Conservation (phyloP, 225 moss, liverwort and hornwort genomes). For the Pseudoscleropodium purum region DNA sequence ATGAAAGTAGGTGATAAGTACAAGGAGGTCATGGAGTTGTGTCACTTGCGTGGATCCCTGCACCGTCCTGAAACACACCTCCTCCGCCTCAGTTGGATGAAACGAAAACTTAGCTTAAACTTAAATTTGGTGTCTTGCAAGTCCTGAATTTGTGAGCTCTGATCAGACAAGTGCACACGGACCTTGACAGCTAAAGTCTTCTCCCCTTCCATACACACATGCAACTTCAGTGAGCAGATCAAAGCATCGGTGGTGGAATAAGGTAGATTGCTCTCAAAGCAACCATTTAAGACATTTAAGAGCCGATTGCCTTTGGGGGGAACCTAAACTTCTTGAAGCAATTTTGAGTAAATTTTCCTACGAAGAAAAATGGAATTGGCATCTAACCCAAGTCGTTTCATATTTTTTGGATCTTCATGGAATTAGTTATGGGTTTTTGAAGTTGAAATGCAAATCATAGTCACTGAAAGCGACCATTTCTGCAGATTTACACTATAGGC, state of each 20-base stretch:
- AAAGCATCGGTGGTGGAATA: not conserved
- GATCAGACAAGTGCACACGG: not conserved
- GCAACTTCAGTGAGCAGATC: not conserved
- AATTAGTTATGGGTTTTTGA: not conserved
- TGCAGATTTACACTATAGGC: not conserved
- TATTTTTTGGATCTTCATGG: not conserved
- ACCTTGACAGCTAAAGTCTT: too few relatives aligned
- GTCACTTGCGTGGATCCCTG: not conserved
- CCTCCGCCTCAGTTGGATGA: not conserved
- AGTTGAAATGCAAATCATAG: accelerated
- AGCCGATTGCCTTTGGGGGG: too few relatives aligned
- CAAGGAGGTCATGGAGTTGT: not conserved
- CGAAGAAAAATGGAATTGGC: not conserved
- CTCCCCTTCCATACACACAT: not conserved
- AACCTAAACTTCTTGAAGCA: too few relatives aligned
- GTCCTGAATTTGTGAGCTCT: not conserved
- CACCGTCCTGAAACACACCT: not conserved
- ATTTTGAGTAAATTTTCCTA: not conserved
- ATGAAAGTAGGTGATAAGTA: not conserved
- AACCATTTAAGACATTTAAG: too few relatives aligned
- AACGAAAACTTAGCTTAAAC: not conserved
- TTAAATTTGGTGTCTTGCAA: not conserved
- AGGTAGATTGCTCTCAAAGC: too few relatives aligned
- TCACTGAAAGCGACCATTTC: accelerated
- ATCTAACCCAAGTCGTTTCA: not conserved